Conservation (phyloP, 2,329 filamentous ascomycete genomes). For the Diaporthe sp. region DNA sequence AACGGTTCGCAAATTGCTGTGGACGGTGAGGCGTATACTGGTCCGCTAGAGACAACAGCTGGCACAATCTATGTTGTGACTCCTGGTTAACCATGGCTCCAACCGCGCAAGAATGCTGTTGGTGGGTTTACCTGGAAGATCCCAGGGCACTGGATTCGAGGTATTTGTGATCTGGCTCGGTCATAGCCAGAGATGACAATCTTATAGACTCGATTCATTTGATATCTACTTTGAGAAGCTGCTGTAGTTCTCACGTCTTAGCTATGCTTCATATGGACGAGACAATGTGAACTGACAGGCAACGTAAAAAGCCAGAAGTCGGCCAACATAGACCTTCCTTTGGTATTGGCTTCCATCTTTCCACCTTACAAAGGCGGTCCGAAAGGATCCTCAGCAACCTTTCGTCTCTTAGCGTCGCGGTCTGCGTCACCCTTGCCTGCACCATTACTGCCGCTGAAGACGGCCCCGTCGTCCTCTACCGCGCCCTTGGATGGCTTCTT, state of each 20-base stretch:
- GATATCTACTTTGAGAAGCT: neutral
- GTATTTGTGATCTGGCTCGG: neutral
- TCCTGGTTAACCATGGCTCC: neutral
- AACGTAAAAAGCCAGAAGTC: neutral
- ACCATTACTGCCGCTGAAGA: constrained; percentile 59
- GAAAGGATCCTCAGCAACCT: constrained; percentile 63
- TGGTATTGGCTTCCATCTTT: no score
- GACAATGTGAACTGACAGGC: neutral
- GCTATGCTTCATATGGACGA: neutral
- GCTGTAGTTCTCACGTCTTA: neutral
- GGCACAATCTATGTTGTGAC: neutral
- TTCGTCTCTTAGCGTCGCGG: constrained; percentile 62
- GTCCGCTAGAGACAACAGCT: neutral
- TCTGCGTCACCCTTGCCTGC: constrained; percentile 43
- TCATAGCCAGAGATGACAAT: neutral
- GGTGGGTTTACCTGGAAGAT: no score
- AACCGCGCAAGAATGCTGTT: no score
- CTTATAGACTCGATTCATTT: neutral
- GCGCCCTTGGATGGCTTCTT: constrained; percentile 48
- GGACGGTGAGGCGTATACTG: neutral
- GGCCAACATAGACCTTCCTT: neutral
- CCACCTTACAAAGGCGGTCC: constrained; percentile 55
- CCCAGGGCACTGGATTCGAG: no score
- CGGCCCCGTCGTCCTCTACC: constrained; percentile 56
- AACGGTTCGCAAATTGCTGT: constrained; percentile 7